Base-by-base conservation (phyloP, 345 rosid species). In the Eucalyptus sp. region DNA sequence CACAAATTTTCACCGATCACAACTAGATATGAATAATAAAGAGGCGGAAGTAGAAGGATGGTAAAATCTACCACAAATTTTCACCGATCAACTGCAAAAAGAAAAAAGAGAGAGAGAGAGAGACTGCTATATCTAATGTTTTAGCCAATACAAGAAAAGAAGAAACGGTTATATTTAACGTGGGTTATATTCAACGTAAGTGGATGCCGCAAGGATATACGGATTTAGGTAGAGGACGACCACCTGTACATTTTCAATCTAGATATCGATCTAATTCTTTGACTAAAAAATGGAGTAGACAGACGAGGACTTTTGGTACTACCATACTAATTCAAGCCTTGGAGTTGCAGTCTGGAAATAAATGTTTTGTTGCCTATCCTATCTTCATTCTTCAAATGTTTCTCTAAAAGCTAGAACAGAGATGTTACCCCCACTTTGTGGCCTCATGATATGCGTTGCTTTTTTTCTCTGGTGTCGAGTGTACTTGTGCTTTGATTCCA, bases 401-500 rank as follows among this genome's bases (percentile, higher is more conserved):
- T 76, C 48, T 76, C 84, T 41, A 76, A 76, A 43, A 10, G 83
- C 84, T 20, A 41, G 84, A 41, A 41, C 13, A 76, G 29, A 76
- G 27, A 76, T 76, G 84, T 41, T 76, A 86, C 64, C 86, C 60
- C 60, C 58, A 48, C 44, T 43, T 58, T 52, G 24, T 51, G 14
- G 79, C 44, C n/a, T 89, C 90, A 91, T 93, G 91, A 93, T 22
- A 87, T 29, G 17, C 96, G 94, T 7, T 96, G 93, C 94, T 95
- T 97, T 96, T 97, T 92, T 95, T 97, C 91, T 95, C 97, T 11
- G 99, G 99, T 24, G 99, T 97, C 50, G 91, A 92, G 88, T 96
- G 99, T 29, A 96, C 97, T 91, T 96, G 99, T n/a, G 97, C 91
- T 94, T 95, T 96, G 87, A 93, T 90, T 89, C 99, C 99, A 86